Evolutionary conservation across 345 rosid genomes (phyloP).

Genomic region (Ailanthus altissimus): DNA sequence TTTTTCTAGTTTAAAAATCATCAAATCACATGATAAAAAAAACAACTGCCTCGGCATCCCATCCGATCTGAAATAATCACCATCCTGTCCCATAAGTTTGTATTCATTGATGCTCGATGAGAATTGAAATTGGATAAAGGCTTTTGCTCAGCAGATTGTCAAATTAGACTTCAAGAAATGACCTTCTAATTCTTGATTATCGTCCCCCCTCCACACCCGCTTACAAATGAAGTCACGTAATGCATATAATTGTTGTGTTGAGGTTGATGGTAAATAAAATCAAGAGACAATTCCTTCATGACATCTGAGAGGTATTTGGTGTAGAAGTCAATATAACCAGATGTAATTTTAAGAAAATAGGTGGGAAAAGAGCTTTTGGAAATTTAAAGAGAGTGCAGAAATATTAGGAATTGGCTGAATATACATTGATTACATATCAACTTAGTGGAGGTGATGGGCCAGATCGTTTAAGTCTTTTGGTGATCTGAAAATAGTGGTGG

Average conservation of each 20-base stretch:
- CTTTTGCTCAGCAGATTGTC: not conserved
- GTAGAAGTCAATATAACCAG: not conserved
- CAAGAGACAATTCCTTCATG: not conserved
- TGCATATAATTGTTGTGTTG: not conserved
- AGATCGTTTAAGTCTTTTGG: not conserved
- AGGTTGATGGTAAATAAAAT: not conserved
- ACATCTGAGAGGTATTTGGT: not conserved
- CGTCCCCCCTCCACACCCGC: not conserved
- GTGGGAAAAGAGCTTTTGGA: not conserved
- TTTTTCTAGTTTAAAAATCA: no score
- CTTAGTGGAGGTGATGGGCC: not conserved
- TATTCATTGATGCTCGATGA: constrained; percentile 6
- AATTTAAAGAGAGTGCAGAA: not conserved
- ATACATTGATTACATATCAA: not conserved
- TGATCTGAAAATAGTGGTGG: not conserved
- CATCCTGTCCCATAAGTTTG: not conserved
- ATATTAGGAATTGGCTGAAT: not conserved
- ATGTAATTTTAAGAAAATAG: not conserved
- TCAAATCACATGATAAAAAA: no score
- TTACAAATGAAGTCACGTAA: not conserved
- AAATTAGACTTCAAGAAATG: not conserved
- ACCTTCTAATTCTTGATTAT: not conserved
- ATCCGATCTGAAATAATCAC: not conserved
- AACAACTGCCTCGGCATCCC: no score
- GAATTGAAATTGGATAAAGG: constrained; percentile 8